These are phyloP conservation scores for Leucocoprinus birnbaumii DNA, from an alignment of 768 basidiomycete genomes.

Conservation along the genomic window DNA sequence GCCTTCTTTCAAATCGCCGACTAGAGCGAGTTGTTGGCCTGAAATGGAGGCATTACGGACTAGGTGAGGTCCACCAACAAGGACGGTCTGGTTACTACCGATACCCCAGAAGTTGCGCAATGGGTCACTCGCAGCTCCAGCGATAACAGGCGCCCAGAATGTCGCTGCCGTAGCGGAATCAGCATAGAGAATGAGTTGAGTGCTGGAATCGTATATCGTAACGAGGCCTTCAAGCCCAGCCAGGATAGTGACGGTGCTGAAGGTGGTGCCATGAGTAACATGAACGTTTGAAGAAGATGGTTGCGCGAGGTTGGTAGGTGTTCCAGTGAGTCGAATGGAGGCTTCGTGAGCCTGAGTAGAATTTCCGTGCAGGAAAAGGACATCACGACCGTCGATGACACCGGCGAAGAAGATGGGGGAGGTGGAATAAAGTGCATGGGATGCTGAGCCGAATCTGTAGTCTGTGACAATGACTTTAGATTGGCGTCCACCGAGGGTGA, in stretches of 20 bases:
- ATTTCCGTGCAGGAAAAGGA: slow-evolving; percentile 63
- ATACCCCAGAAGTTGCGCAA: slow-evolving; percentile 68
- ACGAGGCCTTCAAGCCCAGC: slow-evolving; percentile 56
- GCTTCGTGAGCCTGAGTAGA: slow-evolving; percentile 53
- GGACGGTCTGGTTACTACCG: slow-evolving; percentile 66
- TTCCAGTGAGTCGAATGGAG: slow-evolving; percentile 45
- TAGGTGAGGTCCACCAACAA: slow-evolving; percentile 65
- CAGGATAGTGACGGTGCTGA: slow-evolving; percentile 51
- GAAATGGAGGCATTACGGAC: slow-evolving; percentile 51
- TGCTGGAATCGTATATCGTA: slow-evolving; percentile 63
- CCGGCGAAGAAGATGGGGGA: slow-evolving; percentile 71
- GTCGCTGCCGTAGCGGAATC: slow-evolving; percentile 65
- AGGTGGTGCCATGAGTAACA: slow-evolving; percentile 23
- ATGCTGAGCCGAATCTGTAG: slow-evolving; percentile 62
- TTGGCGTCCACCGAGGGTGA: slow-evolving; percentile 67
- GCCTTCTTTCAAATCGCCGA: slow-evolving; percentile 65
- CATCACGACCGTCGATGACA: slow-evolving; percentile 54
- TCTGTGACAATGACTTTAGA: slow-evolving; percentile 73
- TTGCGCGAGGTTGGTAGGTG: slow-evolving; percentile 31
- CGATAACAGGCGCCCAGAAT: slow-evolving; percentile 74
- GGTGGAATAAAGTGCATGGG: slow-evolving; percentile 64
- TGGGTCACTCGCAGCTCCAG: slow-evolving; percentile 33
- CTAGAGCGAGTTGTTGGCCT: slow-evolving; percentile 50
- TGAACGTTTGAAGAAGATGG: slow-evolving; percentile 24
- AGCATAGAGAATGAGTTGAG: slow-evolving; percentile 65